These are phyloP conservation scores for Penicillium nucicola DNA, from an alignment of 495 filamentous ascomycete genomes.

Conservation along the genomic window DNA sequence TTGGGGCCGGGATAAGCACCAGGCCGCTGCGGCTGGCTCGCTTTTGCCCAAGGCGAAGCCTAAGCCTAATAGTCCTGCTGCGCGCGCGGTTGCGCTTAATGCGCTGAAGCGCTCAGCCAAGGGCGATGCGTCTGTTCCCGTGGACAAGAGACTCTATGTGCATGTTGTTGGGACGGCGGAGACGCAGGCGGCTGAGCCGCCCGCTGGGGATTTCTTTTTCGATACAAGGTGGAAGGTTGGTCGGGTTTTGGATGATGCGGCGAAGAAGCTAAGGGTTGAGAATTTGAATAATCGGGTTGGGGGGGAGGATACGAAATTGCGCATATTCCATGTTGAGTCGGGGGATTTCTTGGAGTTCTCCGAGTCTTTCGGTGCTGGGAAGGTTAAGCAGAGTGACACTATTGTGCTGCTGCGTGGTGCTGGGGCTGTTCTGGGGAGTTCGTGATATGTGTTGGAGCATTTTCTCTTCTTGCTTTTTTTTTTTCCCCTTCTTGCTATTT, in stretches of 20 bases:
- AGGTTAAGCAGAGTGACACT: conserved; percentile 74
- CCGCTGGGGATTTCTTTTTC: conserved; percentile 80
- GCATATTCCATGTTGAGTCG: conserved; percentile 89
- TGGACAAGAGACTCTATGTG: conserved; percentile 79
- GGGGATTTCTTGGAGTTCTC: conserved; percentile 82
- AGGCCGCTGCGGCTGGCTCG: conserved; percentile 36
- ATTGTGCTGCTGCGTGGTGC: conserved; percentile 86
- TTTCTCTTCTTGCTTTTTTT: conserved; percentile 1
- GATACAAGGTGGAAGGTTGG: conserved; percentile 84
- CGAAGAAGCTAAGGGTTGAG: conserved; percentile 72
- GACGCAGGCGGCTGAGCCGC: conserved; percentile 73
- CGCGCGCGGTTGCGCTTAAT: conserved; percentile 61
- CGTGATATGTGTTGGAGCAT: conserved; percentile 9
- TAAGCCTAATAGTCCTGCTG: conserved; percentile 57
- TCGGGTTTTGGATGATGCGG: conserved; percentile 81
- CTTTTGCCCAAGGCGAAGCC: conserved; percentile 47
- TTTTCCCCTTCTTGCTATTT: conserved; percentile 9
- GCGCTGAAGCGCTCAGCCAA: conserved; percentile 81
- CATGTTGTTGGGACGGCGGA: conserved; percentile 75
- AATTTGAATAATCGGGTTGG: conserved; percentile 84
- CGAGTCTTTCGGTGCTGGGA: conserved; percentile 67
- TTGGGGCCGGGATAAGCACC: conserved; percentile 66
- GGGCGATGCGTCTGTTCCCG: conserved; percentile 75
- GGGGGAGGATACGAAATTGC: conserved; percentile 71
- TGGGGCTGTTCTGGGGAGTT: conserved; percentile 53